Conservation (phyloP, 2,329 filamentous ascomycete genomes). For the Aciculosporium take region DNA sequence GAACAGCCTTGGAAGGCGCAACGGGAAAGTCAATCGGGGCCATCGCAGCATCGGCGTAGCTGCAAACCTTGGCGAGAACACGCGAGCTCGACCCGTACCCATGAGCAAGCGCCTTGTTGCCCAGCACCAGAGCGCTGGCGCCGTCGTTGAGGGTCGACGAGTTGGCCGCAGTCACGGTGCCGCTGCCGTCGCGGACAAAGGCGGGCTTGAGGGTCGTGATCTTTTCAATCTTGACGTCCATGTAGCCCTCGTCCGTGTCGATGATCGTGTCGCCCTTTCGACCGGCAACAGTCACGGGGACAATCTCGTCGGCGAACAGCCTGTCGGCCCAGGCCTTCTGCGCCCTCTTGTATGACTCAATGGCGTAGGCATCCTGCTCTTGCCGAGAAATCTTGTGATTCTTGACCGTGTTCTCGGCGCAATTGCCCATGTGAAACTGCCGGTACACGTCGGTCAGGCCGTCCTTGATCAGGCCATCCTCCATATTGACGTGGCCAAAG, state of each 20-base stretch:
- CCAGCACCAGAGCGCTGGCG: conserved; percentile 76
- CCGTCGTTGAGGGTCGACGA: conserved; percentile 91
- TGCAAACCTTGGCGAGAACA: conserved; percentile 75
- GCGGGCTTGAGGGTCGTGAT: conserved; percentile 77
- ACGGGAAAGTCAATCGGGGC: conserved; percentile 90
- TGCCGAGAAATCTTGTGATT: conserved; percentile 68
- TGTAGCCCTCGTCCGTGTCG: conserved; percentile 75
- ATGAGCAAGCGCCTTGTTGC: conserved; percentile 64
- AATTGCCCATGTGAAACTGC: conserved; percentile 95
- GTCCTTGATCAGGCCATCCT: conserved; percentile 89
- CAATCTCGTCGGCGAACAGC: conserved; percentile 80
- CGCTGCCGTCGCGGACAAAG: conserved; percentile 72
- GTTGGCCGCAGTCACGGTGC: conserved; percentile 89
- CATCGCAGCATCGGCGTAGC: conserved; percentile 77
- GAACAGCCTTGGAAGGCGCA: conserved; percentile 82
- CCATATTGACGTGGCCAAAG: conserved; percentile 76
- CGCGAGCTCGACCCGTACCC: conserved; percentile 64
- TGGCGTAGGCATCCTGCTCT: conserved; percentile 82
- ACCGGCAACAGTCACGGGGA: conserved; percentile 68
- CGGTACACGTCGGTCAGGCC: conserved; percentile 94
- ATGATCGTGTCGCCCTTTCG: conserved; percentile 73
- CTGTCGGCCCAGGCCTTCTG: conserved; percentile 77
- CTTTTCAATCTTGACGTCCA: conserved; percentile 77
- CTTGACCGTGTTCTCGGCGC: conserved; percentile 88
- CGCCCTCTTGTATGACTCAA: conserved; percentile 75